These are phyloP conservation scores for Cyclotella sp. DNA, from an alignment of 108 stramenopile genomes.

Conservation along the genomic window DNA sequence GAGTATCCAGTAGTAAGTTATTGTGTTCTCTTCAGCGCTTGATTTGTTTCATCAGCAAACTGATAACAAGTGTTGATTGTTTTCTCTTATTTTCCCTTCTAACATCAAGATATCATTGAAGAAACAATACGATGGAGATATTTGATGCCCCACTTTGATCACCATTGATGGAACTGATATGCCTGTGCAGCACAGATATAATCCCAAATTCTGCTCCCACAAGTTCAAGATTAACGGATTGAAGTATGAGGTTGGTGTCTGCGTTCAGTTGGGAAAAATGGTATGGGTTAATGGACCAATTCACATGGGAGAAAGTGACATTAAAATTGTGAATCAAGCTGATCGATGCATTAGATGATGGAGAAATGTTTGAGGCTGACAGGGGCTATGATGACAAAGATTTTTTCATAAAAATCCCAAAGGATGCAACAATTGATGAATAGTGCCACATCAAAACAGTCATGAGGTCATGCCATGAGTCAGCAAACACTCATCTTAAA, in stretches of 20 bases:
- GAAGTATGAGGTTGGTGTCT: conserved; percentile 42
- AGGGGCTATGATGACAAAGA: conserved; percentile 18
- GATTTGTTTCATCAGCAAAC: neutral
- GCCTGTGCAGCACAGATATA: conserved; percentile 26
- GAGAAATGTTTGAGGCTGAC: conserved; percentile 27
- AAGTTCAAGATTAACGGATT: conserved; percentile 28
- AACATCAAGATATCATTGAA: conserved; percentile 19
- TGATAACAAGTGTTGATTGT: neutral
- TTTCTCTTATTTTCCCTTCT: conserved; percentile 8
- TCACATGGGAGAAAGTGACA: conserved; percentile 24
- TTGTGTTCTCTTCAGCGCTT: neutral
- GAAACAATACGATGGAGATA: conserved; percentile 2
- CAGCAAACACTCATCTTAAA: no score
- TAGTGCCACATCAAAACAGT: no score
- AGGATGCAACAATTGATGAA: neutral
- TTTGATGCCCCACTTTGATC: conserved; percentile 4
- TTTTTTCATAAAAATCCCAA: conserved; percentile 9
- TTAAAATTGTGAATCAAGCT: conserved; percentile 10
- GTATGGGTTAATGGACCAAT: conserved; percentile 40
- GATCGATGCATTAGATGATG: conserved; percentile 11
- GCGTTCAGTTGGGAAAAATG: conserved; percentile 25
- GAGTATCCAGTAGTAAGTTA: conserved; percentile 31
- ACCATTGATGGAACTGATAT: conserved; percentile 36
- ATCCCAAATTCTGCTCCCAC: conserved; percentile 20
- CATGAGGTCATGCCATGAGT: no score